Conservation (phyloP, 129 eudicot genomes). For the Logfia minima region DNA sequence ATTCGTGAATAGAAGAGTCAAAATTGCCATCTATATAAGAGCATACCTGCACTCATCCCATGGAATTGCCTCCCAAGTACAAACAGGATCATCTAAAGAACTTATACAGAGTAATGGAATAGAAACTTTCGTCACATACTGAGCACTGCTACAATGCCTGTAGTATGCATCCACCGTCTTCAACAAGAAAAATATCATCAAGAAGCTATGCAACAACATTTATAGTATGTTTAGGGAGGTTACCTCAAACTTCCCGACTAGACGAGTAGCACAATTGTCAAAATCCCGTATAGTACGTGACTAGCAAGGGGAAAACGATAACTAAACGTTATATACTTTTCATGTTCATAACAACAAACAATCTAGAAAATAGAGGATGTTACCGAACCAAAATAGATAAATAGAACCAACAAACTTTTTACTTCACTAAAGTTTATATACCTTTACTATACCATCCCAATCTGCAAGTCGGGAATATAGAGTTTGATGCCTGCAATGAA, state of each 20-base stretch:
- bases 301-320: constrained; percentile 35
- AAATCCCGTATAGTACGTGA: constrained; percentile 92
- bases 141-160: constrained; percentile 75
- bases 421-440: constrained; percentile 19
- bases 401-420: background rate
- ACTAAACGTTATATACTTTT: constrained; percentile 1
- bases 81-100: constrained; percentile 92
- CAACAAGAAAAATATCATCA: constrained; percentile 28
- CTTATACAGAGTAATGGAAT: constrained; percentile 89
- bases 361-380: background rate
- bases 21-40: background rate
- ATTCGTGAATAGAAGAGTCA: background rate
- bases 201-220: constrained; percentile 1
- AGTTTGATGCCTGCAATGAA: constrained; percentile 69
- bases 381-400: background rate
- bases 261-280: constrained; percentile 81
- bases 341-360: background rate
- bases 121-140: constrained; percentile 59
- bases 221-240: constrained; percentile 7
- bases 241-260: constrained; percentile 88
- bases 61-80: constrained; percentile 94
- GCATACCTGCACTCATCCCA: constrained; percentile 96
- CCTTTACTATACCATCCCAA: constrained; percentile 96
- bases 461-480: constrained; percentile 77
- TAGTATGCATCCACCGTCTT: constrained; percentile 96